Percentiles rank a stretch among this genome's conserved stretches.
phyloP scores from a whole-genome alignment of 73 alveolate genomes.

The Uronychia binucleata region DNA sequence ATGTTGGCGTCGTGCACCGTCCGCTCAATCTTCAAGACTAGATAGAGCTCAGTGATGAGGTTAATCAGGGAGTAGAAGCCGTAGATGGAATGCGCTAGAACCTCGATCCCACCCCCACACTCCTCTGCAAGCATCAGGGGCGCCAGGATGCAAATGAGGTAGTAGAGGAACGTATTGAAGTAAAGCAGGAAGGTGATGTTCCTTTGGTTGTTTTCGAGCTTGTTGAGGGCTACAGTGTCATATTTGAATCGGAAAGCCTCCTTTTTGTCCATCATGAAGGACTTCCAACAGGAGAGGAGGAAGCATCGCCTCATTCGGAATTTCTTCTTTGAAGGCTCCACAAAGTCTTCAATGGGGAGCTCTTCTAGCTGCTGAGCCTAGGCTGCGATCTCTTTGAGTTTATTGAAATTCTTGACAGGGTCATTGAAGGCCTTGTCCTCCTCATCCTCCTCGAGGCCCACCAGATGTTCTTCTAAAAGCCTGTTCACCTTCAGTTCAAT shows the following conservation, averaged over 20 bases:
- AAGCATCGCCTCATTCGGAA: too few species aligned
- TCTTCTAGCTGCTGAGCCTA: too few species aligned
- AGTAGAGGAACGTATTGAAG: not conserved
- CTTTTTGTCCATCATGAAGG: not conserved
- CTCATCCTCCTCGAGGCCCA: too few species aligned
- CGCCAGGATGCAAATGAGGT: not conserved
- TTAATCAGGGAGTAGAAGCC: not conserved
- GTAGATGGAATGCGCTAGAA: not conserved
- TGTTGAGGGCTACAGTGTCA: not conserved
- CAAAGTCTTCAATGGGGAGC: not conserved
- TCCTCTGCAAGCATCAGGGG: not conserved
- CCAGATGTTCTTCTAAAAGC: too few species aligned
- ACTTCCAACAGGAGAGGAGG: too few species aligned
- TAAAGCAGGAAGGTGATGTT: not conserved
- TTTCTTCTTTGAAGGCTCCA: too few species aligned
- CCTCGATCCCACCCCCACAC: conserved; percentile 4
- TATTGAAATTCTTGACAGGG: too few species aligned
- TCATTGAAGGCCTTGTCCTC: too few species aligned
- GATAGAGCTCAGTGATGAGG: not conserved
- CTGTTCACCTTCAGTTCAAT: too few species aligned
- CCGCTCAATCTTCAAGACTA: not conserved
- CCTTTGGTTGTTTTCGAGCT: not conserved
- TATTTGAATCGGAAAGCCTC: conserved; percentile 16
- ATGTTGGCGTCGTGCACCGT: not conserved
- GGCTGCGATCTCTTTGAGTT: too few species aligned